Conservation (phyloP, 2,329 filamentous ascomycete species). For the Talaromyces atroroseus region DNA sequence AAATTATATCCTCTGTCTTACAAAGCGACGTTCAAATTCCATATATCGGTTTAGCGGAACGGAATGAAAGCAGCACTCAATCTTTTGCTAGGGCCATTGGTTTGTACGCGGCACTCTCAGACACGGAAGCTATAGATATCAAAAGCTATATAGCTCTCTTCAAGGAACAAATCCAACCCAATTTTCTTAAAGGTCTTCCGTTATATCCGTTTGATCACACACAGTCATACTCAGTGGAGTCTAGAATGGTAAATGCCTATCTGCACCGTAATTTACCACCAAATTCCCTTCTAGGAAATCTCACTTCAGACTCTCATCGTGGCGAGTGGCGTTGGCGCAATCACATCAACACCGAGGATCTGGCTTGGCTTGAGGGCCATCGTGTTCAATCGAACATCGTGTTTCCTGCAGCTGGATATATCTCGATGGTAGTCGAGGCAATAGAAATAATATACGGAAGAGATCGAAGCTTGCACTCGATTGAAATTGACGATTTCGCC, state of each 20-base stretch:
- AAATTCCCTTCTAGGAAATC: neutral
- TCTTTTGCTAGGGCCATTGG: constrained; percentile 11
- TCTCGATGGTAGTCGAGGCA: constrained; percentile 24
- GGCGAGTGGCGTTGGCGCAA: constrained; percentile 20
- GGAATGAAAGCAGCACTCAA: constrained; percentile 7
- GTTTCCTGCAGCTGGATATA: constrained; percentile 27
- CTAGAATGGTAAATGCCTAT: constrained; percentile 34
- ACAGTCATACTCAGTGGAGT: constrained; percentile 37
- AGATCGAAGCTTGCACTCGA: constrained; percentile 14
- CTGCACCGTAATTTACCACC: constrained; percentile 26
- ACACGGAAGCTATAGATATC: constrained; percentile 18
- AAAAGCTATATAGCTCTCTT: neutral
- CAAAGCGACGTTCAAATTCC: constrained; percentile 1
- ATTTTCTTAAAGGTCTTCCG: constrained; percentile 25
- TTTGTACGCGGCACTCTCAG: constrained; percentile 17
- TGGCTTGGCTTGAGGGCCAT: constrained; percentile 31
- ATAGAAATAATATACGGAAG: neutral
- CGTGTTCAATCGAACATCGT: constrained; percentile 27
- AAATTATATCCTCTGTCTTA: neutral
- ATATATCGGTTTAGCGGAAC: constrained; percentile 14
- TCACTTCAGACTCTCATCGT: neutral
- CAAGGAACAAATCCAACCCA: neutral
- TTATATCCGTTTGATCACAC: constrained; percentile 46
- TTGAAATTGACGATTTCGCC: constrained; percentile 21
- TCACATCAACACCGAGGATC: constrained; percentile 18